A percentile compares a stretch with the other conserved stretches of the same genome.
Evolutionary conservation across 352 stramenopile species (phyloP).

Genomic region (Saprolegnia diclina): DNA sequence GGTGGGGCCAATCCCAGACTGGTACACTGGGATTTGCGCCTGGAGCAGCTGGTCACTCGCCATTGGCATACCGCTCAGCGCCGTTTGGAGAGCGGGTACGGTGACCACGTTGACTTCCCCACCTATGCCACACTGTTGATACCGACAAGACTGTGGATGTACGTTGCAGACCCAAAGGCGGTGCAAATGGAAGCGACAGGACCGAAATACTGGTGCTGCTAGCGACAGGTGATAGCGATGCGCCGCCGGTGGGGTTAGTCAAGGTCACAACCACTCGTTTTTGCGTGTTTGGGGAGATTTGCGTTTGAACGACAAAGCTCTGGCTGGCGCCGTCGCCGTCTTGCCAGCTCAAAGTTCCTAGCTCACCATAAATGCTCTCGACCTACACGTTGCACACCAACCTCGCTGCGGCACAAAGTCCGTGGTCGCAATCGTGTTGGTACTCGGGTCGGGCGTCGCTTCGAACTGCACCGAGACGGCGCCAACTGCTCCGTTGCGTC

Average conservation of each 20-base stretch:
- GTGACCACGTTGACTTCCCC: constrained; percentile 55
- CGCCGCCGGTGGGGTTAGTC: background rate
- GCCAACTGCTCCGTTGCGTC: constrained; percentile 48
- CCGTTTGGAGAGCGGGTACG: background rate
- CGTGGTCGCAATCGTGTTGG: constrained; percentile 30
- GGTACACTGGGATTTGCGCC: constrained; percentile 40
- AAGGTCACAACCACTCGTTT: background rate
- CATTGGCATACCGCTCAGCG: constrained; percentile 2
- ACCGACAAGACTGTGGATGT: background rate
- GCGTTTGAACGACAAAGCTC: constrained; percentile 41
- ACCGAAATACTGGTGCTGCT: background rate
- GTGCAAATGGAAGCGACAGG: background rate
- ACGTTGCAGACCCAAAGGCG: background rate
- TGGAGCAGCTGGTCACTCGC: constrained; percentile 43
- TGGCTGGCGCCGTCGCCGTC: constrained; percentile 49
- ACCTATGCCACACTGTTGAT: background rate
- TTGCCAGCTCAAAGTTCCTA: constrained; percentile 38
- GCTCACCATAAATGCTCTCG: constrained; percentile 7
- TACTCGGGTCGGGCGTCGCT: background rate
- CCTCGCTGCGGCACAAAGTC: constrained; percentile 38
- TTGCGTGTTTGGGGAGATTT: background rate
- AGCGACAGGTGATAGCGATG: background rate
- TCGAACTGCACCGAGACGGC: constrained; percentile 37
- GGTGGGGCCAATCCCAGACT: constrained; percentile 49
- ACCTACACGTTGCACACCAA: background rate